phyloP scores from a whole-genome alignment of 345 rosid species.

The Arabidopsis suecica region DNA sequence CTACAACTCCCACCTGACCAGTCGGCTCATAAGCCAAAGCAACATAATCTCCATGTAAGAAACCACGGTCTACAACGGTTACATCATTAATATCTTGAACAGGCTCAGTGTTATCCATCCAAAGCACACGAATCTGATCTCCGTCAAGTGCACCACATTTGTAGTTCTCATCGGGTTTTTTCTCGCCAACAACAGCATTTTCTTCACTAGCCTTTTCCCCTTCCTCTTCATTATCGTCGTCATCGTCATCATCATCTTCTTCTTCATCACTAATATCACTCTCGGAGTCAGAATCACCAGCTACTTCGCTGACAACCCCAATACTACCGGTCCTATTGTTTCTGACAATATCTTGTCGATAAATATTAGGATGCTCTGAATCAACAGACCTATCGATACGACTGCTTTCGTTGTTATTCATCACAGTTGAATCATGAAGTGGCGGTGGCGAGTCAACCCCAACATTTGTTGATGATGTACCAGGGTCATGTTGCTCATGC shows the following conservation, averaged over 20 bases:
- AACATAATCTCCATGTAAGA: conserved; percentile 90
- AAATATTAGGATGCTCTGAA: conserved; percentile 55
- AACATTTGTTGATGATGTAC: conserved; percentile 43
- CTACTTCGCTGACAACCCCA: conserved; percentile 91
- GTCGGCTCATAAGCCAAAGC: conserved; percentile 82
- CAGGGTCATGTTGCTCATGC: conserved; percentile 48
- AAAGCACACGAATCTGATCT: conserved; percentile 86
- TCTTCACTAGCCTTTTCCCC: conserved; percentile 38
- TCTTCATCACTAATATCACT: conserved; percentile 66
- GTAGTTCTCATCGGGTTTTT: conserved; percentile 41
- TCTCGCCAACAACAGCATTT: conserved; percentile 45
- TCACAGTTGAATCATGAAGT: conserved; percentile 41
- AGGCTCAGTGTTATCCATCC: conserved; percentile 81
- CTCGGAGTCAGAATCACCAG: conserved; percentile 94
- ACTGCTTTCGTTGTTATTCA: conserved; percentile 27
- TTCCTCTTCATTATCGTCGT: conserved; percentile 41
- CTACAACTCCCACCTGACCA: conserved; percentile 89
- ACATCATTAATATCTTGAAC: conserved; percentile 66
- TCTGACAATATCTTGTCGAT: conserved; percentile 82
- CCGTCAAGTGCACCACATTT: conserved; percentile 67
- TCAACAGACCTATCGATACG: conserved; percentile 30
- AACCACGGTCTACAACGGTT: conserved; percentile 83
- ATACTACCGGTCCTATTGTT: conserved; percentile 57
- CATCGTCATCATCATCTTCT: conserved; percentile 48
- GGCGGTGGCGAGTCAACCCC: conserved; percentile 30